Evolutionary conservation across 768 basidiomycete species (phyloP), one percentile per base, ranked within the genome.

Genomic region (Leccinum fibrillosum): DNA sequence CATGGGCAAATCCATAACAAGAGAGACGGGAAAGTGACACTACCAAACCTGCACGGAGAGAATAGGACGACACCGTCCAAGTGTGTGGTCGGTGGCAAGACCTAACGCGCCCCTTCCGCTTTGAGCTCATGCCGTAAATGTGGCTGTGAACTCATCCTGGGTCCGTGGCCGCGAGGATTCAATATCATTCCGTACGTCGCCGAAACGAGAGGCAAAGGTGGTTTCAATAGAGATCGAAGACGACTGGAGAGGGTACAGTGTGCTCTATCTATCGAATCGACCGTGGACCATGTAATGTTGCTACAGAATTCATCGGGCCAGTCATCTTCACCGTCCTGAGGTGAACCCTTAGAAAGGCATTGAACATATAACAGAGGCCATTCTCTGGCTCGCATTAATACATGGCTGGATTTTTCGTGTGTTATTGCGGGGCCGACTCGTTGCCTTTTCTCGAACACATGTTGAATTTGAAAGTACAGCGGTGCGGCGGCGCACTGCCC

Each of bases 1-100:
- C 48, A 86, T 81, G 21, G 91, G 92, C 34, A 90, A 74, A 59
- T 85, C 82, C 88, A 90, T 90, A 69, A 56, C 51, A 57, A 57
- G 35, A 56, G 62, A 19, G 58, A 67, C 47, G 57, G 56, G 17
- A 28, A 57, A 62, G 48, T 34, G 47, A 37, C 49, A 53, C 49
- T 54, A 60, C 56, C 63, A 49, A 53, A 44, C 60, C 59, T 63
- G 57, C 49, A 53, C 45, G 55, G 59, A 42, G 49, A 30, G 58
- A 53, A 54, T 34, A 58, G 35, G 62, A 57, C 63, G 59, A 66
- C 53, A 58, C 56, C 64, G 64, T 53, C n/a, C 39, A 42, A 42
- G n/a, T 55, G 65, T 64, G 71, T 68, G 70, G 68, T 61, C 47
- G 45, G 69, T 70, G 70, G 66, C 72, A 66, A 72, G 68, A 60